phyloP scores from a whole-genome alignment of 169 alveolate species.

The Eimeria necatrix region DNA sequence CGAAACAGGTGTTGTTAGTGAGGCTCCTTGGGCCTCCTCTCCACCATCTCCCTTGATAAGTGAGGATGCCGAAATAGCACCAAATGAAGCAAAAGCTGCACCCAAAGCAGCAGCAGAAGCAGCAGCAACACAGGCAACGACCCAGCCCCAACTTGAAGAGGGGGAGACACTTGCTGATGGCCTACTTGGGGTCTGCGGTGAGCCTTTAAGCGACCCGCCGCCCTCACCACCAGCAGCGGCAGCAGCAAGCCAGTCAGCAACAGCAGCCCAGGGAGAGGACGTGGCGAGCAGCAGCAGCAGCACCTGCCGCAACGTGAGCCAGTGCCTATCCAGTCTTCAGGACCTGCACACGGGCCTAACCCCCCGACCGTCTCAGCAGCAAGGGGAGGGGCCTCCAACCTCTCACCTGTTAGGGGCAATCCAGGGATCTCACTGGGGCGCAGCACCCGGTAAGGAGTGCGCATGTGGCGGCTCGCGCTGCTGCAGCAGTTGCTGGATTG shows the following conservation, averaged over 20 bases:
- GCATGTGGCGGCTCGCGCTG: conserved; percentile 8
- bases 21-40: not conserved
- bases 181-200: conserved; percentile 8
- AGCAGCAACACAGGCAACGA: not conserved
- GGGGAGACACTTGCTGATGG: conserved; percentile 40
- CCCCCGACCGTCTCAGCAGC: conserved; percentile 39
- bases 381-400: not conserved
- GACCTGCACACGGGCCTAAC: conserved; percentile 33
- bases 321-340: not conserved
- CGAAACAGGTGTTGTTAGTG: not conserved
- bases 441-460: not conserved
- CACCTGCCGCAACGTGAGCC: not conserved
- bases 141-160: not conserved
- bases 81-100: not conserved
- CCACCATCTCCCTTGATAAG: conserved; percentile 28
- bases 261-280: not conserved
- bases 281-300: conserved; percentile 42
- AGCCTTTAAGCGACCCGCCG: not conserved
- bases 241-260: conserved; percentile 2
- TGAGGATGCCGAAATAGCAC: not conserved
- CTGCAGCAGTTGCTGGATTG: conserved; percentile 58
- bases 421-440: not conserved
- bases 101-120: conserved; percentile 11
- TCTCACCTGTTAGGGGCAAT: not conserved
- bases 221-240: conserved; percentile 18